Base-by-base conservation (phyloP, 805 yeast species). In the Yamadazyma takamatsuzukensis region DNA sequence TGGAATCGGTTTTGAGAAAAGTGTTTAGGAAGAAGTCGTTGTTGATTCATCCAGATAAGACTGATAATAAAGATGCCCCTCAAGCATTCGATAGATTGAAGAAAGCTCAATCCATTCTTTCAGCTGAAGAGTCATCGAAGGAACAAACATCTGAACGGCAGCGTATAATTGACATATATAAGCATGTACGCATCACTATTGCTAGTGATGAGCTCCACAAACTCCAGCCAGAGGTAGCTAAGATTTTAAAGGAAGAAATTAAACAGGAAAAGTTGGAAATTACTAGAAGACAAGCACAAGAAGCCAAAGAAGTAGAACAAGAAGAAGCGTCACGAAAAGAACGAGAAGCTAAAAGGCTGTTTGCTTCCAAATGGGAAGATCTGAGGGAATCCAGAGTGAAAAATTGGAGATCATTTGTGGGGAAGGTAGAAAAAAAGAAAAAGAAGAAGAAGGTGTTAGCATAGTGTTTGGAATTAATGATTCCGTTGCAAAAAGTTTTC, bases 41-140 rank as follows among this genome's bases (percentile, higher is more conserved):
- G 22, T 54, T 78, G 37, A 73, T 81, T 12, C 89, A 81, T 50
- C 89, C 89, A 0, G 89, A 81, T 49, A 79, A 78, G 47, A 66
- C 75, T 1, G 49, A 54, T 18, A 72, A 80, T 43, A 58, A 64
- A 0, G 56, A 64, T n/a, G 85, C 87, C 0, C 75, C 83, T 0
- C 68, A 58, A 19, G 87, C 87, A 2, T 81, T 81, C 51, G 81
- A 77, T 45, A 35, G 63, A 21, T 53, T 81, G 32, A 76, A 78
- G 41, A 72, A 70, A 39, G 78, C 87, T 0, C 73, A 76, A 32
- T 33, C 32, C 24, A 47, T 57, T 4, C 45, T 64, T 12, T 51
- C 63, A 0, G 14, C 9, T 6, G 36, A 25, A 9, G 18, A 33
- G 4, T 32, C 63, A 0, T 15, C 9, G 10, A 35, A 25, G 11